A percentile compares a stretch with the other conserved stretches of the same genome.
Conservation (phyloP, 2,329 filamentous ascomycete species). For the Penicillium sp. region DNA sequence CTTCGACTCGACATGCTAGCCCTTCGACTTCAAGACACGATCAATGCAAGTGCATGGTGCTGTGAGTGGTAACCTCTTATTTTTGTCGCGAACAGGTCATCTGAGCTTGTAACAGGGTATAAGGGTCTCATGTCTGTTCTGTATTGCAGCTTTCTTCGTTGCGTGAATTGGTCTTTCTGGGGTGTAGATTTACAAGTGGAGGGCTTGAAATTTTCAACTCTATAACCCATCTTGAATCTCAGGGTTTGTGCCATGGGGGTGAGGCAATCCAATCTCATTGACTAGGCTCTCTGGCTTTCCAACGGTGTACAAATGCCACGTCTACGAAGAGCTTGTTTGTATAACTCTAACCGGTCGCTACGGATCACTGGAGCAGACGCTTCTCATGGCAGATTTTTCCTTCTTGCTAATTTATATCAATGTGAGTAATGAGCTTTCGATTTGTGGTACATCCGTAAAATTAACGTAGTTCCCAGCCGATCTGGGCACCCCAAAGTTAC, state of each 20-base stretch:
- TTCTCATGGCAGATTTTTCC: not conserved
- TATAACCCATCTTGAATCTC: no score
- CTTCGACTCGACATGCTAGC: not conserved
- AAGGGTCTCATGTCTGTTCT: not conserved
- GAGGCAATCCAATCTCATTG: not conserved
- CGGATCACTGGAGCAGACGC: not conserved
- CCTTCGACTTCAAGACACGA: not conserved
- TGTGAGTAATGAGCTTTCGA: not conserved
- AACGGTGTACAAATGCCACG: not conserved
- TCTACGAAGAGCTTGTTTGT: not conserved
- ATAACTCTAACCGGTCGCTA: not conserved
- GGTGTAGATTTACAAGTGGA: not conserved
- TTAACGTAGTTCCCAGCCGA: no score
- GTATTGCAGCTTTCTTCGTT: not conserved
- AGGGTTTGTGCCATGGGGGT: no score
- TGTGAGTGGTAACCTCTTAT: not conserved
- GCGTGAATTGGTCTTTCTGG: not conserved
- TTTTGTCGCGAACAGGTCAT: not conserved
- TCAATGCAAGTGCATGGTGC: not conserved
- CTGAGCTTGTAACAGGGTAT: not conserved
- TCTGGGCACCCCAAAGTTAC: no score
- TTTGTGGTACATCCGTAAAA: not conserved
- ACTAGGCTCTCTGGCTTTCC: not conserved
- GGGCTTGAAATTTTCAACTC: no score
- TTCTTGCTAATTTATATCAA: not conserved